Evolutionary conservation across 768 basidiomycete species (phyloP).

Genomic region (Rhodotorula taiwanensis): DNA sequence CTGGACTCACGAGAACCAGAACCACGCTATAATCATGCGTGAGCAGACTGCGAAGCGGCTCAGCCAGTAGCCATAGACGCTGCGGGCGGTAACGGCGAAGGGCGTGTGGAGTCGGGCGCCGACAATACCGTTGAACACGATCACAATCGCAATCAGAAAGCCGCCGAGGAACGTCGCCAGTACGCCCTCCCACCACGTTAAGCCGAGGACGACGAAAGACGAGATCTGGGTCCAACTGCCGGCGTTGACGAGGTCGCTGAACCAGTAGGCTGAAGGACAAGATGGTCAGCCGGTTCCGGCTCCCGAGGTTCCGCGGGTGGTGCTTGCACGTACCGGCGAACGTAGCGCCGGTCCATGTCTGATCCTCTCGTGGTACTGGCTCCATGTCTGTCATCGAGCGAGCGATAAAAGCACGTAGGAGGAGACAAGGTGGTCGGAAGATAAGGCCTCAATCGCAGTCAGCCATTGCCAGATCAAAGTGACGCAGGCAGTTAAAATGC

Average conservation of each 20-base stretch:
- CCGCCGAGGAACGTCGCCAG: conserved; percentile 30
- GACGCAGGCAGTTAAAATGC: background rate
- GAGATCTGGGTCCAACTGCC: conserved; percentile 15
- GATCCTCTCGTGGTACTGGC: conserved; percentile 3
- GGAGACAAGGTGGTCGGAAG: background rate
- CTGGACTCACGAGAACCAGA: conserved; percentile 34
- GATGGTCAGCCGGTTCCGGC: background rate
- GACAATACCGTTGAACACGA: conserved; percentile 19
- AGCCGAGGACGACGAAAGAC: conserved; percentile 26
- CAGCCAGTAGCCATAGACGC: conserved; percentile 22
- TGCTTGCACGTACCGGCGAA: background rate
- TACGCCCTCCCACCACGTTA: conserved; percentile 19
- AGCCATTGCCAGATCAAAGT: too few species aligned
- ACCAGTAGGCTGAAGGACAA: conserved; percentile 20
- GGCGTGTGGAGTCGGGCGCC: conserved; percentile 21
- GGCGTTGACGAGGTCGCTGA: conserved; percentile 16
- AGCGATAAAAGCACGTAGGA: background rate
- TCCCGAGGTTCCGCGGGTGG: background rate
- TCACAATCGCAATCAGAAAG: conserved; percentile 15
- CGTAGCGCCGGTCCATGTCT: conserved; percentile 13
- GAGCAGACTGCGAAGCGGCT: conserved; percentile 25
- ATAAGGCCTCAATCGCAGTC: background rate
- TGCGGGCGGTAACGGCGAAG: conserved; percentile 25
- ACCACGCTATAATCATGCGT: conserved; percentile 28
- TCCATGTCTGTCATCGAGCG: conserved; percentile 11